These are phyloP conservation scores for Fomitopsis palustris DNA, from an alignment of 1,284 basidiomycete species.

Conservation along the genomic window DNA sequence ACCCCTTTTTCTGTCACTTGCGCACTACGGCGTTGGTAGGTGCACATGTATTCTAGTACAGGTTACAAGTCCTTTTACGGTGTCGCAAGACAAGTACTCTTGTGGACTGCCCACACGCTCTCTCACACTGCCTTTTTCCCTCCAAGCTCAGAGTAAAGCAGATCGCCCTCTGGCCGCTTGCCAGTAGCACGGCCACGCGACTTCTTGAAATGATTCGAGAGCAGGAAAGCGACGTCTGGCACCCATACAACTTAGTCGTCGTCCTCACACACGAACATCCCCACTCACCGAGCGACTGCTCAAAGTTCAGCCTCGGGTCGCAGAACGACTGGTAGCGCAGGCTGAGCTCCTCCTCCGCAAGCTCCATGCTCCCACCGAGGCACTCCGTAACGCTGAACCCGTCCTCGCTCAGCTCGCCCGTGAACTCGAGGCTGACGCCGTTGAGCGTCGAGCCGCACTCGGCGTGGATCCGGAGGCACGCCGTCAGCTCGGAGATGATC, in stretches of 20 bases:
- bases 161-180: constrained; percentile 21
- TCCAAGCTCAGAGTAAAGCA: constrained; percentile 28
- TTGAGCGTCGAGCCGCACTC: constrained; percentile 71
- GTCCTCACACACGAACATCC: neutral
- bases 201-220: constrained; percentile 77
- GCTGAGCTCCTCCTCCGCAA: constrained; percentile 69
- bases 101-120: neutral
- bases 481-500: constrained; percentile 85
- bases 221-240: constrained; percentile 73
- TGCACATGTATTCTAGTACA: no score
- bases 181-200: constrained; percentile 34
- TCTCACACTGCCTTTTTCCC: constrained; percentile 15
- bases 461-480: constrained; percentile 80
- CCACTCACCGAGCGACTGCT: constrained; percentile 71
- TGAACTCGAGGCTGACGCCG: constrained; percentile 98
- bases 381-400: constrained; percentile 92
- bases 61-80: no score
- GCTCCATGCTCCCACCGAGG: constrained; percentile 79
- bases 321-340: constrained; percentile 83
- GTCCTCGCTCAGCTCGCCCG: constrained; percentile 90
- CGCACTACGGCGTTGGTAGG: no score
- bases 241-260: neutral
- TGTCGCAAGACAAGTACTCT: no score
- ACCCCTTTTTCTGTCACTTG: no score
- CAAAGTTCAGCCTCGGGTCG: constrained; percentile 79